Conservation (phyloP, 78 protist genomes). For the Dictyostelium discoideum region DNA sequence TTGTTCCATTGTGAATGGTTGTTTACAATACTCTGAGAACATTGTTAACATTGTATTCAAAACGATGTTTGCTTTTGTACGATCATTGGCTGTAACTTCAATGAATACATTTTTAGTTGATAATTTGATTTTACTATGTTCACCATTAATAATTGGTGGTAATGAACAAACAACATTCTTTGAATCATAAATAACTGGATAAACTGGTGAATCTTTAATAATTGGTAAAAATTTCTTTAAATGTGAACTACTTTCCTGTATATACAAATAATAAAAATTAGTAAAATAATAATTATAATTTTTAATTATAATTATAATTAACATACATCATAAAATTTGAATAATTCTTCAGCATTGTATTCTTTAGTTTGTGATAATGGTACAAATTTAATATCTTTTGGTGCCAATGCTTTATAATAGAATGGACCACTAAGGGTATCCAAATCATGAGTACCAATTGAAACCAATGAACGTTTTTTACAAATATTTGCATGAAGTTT, state of each 20-base stretch:
- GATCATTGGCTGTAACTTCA: slow-evolving; percentile 98
- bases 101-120: slow-evolving; percentile 97
- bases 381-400: slow-evolving; percentile 94
- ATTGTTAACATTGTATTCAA: slow-evolving; percentile 95
- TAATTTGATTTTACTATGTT: slow-evolving; percentile 95
- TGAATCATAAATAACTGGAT: slow-evolving; percentile 96
- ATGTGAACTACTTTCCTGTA: slow-evolving; percentile 60
- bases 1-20: slow-evolving; percentile 84
- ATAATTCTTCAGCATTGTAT: slow-evolving; percentile 58
- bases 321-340: slow-evolving; percentile 68
- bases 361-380: slow-evolving; percentile 91
- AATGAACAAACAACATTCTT: slow-evolving; percentile 92
- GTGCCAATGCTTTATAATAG: slow-evolving; percentile 91
- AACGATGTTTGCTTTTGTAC: slow-evolving; percentile 94
- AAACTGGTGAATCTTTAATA: slow-evolving; percentile 87
- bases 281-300: not conserved
- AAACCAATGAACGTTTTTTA: slow-evolving; percentile 96
- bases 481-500: slow-evolving; percentile 98
- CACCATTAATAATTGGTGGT: slow-evolving; percentile 99
- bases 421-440: slow-evolving; percentile 96
- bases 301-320: not conserved
- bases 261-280: too few relatives aligned
- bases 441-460: slow-evolving; percentile 99
- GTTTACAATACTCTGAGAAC: slow-evolving; percentile 91
- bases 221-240: slow-evolving; percentile 86